Percentiles rank a stretch among this genome's conserved stretches.
Conservation (phyloP, 768 basidiomycete genomes). For the Fibroporia radiculosa region DNA sequence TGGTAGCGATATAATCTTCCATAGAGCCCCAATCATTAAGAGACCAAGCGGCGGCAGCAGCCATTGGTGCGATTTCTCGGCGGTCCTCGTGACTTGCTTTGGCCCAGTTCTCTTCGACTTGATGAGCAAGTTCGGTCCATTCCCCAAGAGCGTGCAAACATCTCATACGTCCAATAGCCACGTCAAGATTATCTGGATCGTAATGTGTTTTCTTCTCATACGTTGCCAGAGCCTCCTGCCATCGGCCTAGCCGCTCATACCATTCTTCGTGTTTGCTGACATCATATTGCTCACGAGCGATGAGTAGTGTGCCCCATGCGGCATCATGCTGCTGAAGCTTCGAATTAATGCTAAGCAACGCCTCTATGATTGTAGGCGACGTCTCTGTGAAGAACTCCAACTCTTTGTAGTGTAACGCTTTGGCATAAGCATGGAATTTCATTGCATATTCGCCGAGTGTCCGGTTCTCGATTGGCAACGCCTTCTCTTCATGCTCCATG, state of each 20-base stretch:
- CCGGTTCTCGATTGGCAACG: conserved; percentile 87
- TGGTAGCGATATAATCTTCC: conserved; percentile 92
- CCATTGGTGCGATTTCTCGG: conserved; percentile 91
- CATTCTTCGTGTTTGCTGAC: conserved; percentile 93
- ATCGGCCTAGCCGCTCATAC: conserved; percentile 94
- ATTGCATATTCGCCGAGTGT: conserved; percentile 91
- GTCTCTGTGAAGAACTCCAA: conserved; percentile 93
- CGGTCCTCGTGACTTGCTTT: conserved; percentile 78
- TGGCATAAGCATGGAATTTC: conserved; percentile 91
- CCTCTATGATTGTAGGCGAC: conserved; percentile 85
- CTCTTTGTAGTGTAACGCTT: conserved; percentile 98
- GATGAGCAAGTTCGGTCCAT: conserved; percentile 85
- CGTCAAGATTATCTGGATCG: conserved; percentile 71
- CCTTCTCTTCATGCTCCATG: conserved; percentile 98
- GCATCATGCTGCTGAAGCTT: conserved; percentile 96
- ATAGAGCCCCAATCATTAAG: conserved; percentile 96
- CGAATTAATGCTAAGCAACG: conserved; percentile 93
- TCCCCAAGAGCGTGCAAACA: conserved; percentile 96
- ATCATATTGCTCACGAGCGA: conserved; percentile 85
- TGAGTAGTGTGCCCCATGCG: conserved; percentile 91
- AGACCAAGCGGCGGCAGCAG: conserved; percentile 96
- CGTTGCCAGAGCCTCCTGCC: conserved; percentile 86
- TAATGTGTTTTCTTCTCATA: conserved; percentile 73
- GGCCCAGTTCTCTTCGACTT: conserved; percentile 85
- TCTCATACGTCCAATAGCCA: conserved; percentile 88